These are phyloP conservation scores for Exutisphaerella laricina DNA, from an alignment of 2,329 filamentous ascomycete genomes.

Conservation along the genomic window DNA sequence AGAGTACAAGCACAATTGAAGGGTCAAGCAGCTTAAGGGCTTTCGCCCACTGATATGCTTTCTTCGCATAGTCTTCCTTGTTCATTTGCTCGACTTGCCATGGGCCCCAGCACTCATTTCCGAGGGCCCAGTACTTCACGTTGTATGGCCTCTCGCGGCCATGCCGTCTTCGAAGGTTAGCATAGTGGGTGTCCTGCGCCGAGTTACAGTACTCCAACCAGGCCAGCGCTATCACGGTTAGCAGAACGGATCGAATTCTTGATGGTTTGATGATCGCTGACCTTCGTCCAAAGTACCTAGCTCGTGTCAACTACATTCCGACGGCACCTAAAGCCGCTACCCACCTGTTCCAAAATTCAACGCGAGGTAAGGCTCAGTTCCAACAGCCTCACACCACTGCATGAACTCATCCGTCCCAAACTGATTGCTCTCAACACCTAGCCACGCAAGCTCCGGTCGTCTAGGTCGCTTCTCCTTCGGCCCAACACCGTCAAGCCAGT, in stretches of 20 bases:
- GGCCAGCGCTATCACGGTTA: conserved; percentile 48
- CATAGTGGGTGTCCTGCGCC: conserved; percentile 70
- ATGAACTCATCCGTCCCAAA: conserved; percentile 87
- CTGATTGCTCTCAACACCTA: conserved; percentile 67
- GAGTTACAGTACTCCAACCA: conserved; percentile 89
- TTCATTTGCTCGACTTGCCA: conserved; percentile 64
- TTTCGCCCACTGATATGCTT: conserved; percentile 67
- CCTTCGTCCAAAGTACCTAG: conserved; percentile 49
- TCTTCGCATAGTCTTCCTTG: conserved; percentile 63
- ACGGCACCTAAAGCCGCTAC: no score
- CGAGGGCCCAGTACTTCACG: conserved; percentile 80
- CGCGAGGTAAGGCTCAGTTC: conserved; percentile 71
- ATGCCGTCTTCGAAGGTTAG: conserved; percentile 70
- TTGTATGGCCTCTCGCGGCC: conserved; percentile 72
- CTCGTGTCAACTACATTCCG: no score
- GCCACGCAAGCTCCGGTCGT: conserved; percentile 71
- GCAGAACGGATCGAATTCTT: no score
- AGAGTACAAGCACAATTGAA: conserved; percentile 63
- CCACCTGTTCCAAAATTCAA: conserved; percentile 73
- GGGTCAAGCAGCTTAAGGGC: conserved; percentile 67
- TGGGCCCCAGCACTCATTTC: conserved; percentile 66
- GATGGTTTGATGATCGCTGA: no score
- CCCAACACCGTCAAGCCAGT: conserved; percentile 78
- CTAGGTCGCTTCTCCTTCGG: conserved; percentile 62
- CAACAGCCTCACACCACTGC: conserved; percentile 65